Evolutionary conservation across 495 filamentous ascomycete species (phyloP), one percentile per base, ranked within the genome.

Genomic region (Bathelium albidoporum): DNA sequence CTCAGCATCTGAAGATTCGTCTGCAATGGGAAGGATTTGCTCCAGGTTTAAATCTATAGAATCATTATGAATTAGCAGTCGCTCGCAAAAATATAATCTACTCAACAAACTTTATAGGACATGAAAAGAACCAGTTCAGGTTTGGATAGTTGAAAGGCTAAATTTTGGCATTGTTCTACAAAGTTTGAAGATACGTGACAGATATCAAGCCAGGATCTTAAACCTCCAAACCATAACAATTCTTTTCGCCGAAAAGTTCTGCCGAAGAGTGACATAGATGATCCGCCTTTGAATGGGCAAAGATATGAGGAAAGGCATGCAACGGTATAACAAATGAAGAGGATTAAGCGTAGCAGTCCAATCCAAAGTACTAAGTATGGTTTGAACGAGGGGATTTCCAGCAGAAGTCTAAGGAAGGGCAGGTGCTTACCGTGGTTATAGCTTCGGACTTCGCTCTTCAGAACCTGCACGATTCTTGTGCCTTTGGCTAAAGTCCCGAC

Each of bases 1-100:
- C 65, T 87, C 86, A 12, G 81, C 82, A 22, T 86, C 91, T 0
- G 84, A 90, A 55, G 89, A 89, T 68, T 96, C 94, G 65, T 97
- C 93, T 62, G 84, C 82, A 77, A 97, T 86, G 1, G 91, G 90
- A 62, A 96, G 82, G 32, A 97, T 97, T 70, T 97, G 92, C 52
- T 85, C 81, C 39, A 99, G 80, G 11, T 87, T 86, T 55, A 97
- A 78, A 71, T 96, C 90, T 92, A 68, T n/a, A 63, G 10, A 28
- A 4, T 9, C 14, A 11, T 34, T 60, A 4, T 18, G 7, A 28
- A 31, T 60, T 36, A 60, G 58, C 58, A 60, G 3, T 9, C 31
- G 9, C 36, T 26, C 24, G 22, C n/a, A 9, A 43, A 12, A 29
- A 2, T 31, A 4, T 10, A 29, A n/a, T 55, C 10, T 55, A 39